Base-by-base conservation (phyloP, 371 early-diverging fungal genomes). In the Circinella minor region DNA sequence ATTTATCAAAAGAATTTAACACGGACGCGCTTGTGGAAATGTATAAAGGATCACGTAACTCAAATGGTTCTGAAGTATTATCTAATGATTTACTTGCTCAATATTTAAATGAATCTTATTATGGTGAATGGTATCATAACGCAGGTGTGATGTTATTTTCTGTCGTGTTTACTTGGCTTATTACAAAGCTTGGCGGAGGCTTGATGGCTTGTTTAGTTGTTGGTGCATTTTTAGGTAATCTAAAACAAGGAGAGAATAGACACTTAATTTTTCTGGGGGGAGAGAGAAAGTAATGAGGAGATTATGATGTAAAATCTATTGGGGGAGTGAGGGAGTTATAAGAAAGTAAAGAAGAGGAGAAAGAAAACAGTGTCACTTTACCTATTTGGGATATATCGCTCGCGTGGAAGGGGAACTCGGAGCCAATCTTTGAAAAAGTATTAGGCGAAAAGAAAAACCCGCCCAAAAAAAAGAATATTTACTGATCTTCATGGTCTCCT, bases 111-210 rank as follows among this genome's bases (percentile, higher is more conserved):
- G 81, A 81, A 37, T 74, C 78, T 46, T 80, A 78, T 62, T 81
- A 71, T 66, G 84, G 84, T 17, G 79, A 81, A 73, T 84, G 84
- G 84, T 84, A 74, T 72, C 77, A 80, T 61, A 80, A 84, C 46
- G 71, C 77, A 6, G 77, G 68, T 6, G 77, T 68, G 7, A 75
- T 83, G 14, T 66, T 81, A 37, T 69, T 78, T 38, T 61, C 78
- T 3, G 80, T 84, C 9, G 74, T 78, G 17, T 80, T 74, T 55
- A 81, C 84, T 43, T 81, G 79, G 78, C 36, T 80, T 4, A 37
- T 78, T 37, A 77, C 74, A n/a, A 68, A 74, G 54, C 68, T 78
- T 46, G 71, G 80, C 15, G 74, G 77, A 18, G 80, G 81, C 9
- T 66, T 81, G 34, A 74, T 79, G 74, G 76, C 74, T 7, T 83